Evolutionary conservation across 805 yeast genomes (phyloP), one percentile per base, ranked within the genome.

Genomic region (Yamadazyma takamatsuzukensis): DNA sequence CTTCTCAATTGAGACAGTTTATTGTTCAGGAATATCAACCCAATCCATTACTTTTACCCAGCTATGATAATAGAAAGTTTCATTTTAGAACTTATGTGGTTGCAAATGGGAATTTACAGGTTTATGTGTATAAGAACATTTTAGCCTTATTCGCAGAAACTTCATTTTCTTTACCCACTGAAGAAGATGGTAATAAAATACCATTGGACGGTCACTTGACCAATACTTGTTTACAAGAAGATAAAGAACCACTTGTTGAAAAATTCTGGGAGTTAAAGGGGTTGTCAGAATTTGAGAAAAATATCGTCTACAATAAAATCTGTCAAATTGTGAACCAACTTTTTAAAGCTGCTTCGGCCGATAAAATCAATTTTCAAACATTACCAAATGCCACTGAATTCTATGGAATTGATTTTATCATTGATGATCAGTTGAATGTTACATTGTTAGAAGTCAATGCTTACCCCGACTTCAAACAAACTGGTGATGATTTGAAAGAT

Each of bases 401-500:
- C 5, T 93, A 72, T 53, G 98, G 98, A 0, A 66, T 93, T 11
- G 98, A 93, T 54, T 89, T 88, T 55, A 57, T 93, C 34, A 83
- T 93, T 12, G 80, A 78, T 45, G 61, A 58, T 2, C 63, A 74
- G 18, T 51, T 56, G 15, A 54, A 68, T 10, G 90, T 83, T 3
- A 69, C 67, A 27, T 52, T 93, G 17, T 60, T 90, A 25, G 97
- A 93, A 56, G 85, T 88, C 27, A 93, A 93, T 50, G 81, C 97
- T 11, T 93, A 82, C 51, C 98, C 98, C 1, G 98, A 93, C 53
- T 93, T 93, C 62, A 88, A 87, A 50, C 98, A 93, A 59, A 93
- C 97, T 0, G 98, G 98, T 12, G 74, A 64, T 11, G 82, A 73
- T 6, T 64, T 90, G 46, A 83, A 82, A 49, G 64, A 47, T 2